Evolutionary conservation across 2,329 filamentous ascomycete genomes (phyloP), one percentile per base, ranked within the genome.

Genomic region (Tolypocladium nubicola): DNA sequence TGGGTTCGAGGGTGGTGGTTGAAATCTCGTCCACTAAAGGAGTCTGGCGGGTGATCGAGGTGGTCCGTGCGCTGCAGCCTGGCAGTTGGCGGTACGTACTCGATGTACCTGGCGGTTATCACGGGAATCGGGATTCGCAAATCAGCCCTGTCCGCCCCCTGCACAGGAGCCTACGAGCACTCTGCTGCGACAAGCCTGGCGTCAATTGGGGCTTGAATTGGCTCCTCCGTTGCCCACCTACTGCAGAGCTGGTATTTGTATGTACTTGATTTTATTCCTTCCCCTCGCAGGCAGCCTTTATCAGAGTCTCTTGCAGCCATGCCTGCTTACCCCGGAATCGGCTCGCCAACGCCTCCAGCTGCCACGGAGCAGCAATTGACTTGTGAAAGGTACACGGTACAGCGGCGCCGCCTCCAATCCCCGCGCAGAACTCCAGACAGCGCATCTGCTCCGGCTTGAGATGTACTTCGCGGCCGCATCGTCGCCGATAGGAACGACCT

Each of bases 51-150:
- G n/a, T 39, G 55, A 11, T 37, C 8, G 10, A 33, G 19, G 23
- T 61, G 61, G 61, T 56, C 61, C 53, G 61, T 61, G 61, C 47
- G 19, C 19, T 19, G 26, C 30, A 52, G 47, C 47, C 47, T 37
- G 30, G 16, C 45, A 26, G 45, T 11, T 13, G 41, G 21, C 41
- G 41, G n/a, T 13, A 45, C 41, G 19, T n/a, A n/a, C 21, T 3
- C 5, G 2, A 23, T 19, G 41, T 13, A 16, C 21, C 43, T 7
- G 21, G 41, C 39, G 19, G 16, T 8, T 40, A 19, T 19, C 39
- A 19, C 5, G 35, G 10, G 9, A 37, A 37, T 37, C 35, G 35
- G 35, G 35, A 10, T 37, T 37, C 35, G 35, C 9, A 13, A 37
- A 38, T 14, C 30, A 33, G 30, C 30, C 30, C 30, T 33, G 35